Evolutionary conservation across 1,139 yeast species (phyloP).

Genomic region (Hanseniaspora gamundiae): DNA sequence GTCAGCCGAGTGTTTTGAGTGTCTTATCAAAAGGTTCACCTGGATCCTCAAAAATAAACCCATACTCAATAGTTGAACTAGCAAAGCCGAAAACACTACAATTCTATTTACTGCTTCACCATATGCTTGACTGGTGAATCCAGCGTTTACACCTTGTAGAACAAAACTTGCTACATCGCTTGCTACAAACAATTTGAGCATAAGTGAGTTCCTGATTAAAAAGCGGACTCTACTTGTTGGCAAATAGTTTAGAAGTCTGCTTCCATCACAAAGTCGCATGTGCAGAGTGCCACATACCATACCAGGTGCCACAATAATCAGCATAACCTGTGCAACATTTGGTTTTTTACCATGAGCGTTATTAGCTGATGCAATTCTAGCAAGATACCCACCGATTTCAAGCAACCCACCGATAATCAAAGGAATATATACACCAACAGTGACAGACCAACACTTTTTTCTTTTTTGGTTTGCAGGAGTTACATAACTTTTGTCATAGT

Average conservation of each 20-base stretch:
- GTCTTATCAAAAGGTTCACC: constrained; percentile 12
- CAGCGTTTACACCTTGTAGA: constrained; percentile 36
- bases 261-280: constrained; percentile 32
- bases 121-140: constrained; percentile 22
- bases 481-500: too few species aligned
- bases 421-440: constrained; percentile 17
- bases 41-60: constrained; percentile 24
- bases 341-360: constrained; percentile 18
- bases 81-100: constrained; percentile 24
- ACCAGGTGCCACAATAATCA: constrained; percentile 33
- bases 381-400: constrained; percentile 28
- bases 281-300: constrained; percentile 35
- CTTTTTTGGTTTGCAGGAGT: background rate
- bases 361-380: constrained; percentile 22
- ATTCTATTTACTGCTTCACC: constrained; percentile 16
- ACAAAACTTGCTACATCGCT: constrained; percentile 34
- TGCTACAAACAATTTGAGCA: constrained; percentile 25
- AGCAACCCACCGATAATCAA: constrained; percentile 21
- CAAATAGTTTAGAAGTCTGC: constrained; percentile 9
- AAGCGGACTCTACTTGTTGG: background rate
- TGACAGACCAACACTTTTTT: background rate
- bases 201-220: background rate
- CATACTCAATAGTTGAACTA: constrained; percentile 30
- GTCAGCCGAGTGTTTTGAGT: constrained; percentile 3
- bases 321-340: constrained; percentile 28